Percentiles rank a stretch among this genome's conserved stretches.
phyloP scores from a whole-genome alignment of 768 basidiomycete species.

The Paxillus ammoniavirescens region DNA sequence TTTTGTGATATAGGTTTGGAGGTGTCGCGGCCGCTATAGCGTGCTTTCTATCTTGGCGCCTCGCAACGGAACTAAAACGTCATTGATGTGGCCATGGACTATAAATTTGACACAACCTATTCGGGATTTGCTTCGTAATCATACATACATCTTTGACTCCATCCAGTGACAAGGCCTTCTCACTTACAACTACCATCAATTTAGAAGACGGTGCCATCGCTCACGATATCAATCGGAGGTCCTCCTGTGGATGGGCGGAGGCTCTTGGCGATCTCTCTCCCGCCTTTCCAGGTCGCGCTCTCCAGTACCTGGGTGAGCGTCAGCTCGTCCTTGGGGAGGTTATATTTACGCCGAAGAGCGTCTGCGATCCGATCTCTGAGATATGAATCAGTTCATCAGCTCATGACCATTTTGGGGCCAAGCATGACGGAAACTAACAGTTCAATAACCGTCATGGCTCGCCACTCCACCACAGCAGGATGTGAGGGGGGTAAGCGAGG shows the following conservation, averaged over 20 bases:
- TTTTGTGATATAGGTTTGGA: constrained; percentile 44
- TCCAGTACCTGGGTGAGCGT: constrained; percentile 88
- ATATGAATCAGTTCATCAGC: constrained; percentile 6
- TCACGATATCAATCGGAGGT: constrained; percentile 83
- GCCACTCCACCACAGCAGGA: constrained; percentile 93
- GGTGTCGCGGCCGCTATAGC: constrained; percentile 55
- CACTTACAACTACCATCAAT: background rate
- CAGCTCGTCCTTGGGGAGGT: constrained; percentile 50
- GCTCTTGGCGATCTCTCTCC: constrained; percentile 84
- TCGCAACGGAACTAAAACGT: constrained; percentile 52
- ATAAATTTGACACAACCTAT: background rate
- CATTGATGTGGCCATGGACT: background rate
- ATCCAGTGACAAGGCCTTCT: background rate
- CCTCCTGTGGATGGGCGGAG: constrained; percentile 73
- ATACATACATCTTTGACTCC: background rate
- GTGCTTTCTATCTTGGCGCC: constrained; percentile 51
- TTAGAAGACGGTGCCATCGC: constrained; percentile 82
- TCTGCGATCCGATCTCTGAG: constrained; percentile 79
- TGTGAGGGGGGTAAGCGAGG: constrained; percentile 73
- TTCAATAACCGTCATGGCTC: constrained; percentile 92
- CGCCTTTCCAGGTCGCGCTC: constrained; percentile 96
- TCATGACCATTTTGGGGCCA: background rate
- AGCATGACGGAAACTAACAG: constrained; percentile 52
- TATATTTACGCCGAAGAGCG: constrained; percentile 60
- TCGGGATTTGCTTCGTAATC: background rate